Evolutionary conservation across 2,329 filamentous ascomycete species (phyloP), one percentile per base, ranked within the genome.

Genomic region (Paecilomyces niveus): DNA sequence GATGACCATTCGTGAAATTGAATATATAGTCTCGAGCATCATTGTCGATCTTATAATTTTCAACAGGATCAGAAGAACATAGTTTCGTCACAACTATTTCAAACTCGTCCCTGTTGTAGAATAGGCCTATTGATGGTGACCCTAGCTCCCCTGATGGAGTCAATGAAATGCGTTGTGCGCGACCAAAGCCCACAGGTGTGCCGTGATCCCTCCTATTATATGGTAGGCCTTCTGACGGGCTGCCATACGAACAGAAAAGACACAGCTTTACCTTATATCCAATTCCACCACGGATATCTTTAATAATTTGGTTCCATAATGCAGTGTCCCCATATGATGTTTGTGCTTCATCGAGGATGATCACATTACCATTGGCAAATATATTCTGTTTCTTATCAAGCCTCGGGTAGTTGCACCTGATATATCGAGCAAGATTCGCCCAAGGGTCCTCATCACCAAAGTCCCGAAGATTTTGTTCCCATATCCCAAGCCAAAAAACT

Each of bases 341-440:
- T 26, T 56, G 54, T 11, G 33, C 54, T 45, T 56, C 54, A 26
- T 56, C 54, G 6, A 56, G n/a, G 50, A 56, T 56, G 35, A 56
- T 50, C 11, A 50, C 21, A n/a, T n/a, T n/a, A n/a, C n/a, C n/a
- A n/a, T n/a, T n/a, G n/a, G n/a, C n/a, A n/a, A n/a, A n/a, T n/a
- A n/a, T n/a, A n/a, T n/a, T n/a, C n/a, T n/a, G n/a, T n/a, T n/a
- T n/a, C n/a, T n/a, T n/a, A n/a, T n/a, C n/a, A n/a, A n/a, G n/a
- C n/a, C n/a, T n/a, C n/a, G n/a, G n/a, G n/a, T n/a, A n/a, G n/a
- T n/a, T n/a, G n/a, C n/a, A n/a, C n/a, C n/a, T n/a, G n/a, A n/a
- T n/a, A n/a, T n/a, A n/a, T n/a, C n/a, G n/a, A n/a, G n/a, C n/a
- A n/a, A n/a, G n/a, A n/a, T n/a, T n/a, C n/a, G n/a, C n/a, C n/a